Base-by-base conservation (phyloP, 108 stramenopile species). In the Discostella pseudostelligera region DNA sequence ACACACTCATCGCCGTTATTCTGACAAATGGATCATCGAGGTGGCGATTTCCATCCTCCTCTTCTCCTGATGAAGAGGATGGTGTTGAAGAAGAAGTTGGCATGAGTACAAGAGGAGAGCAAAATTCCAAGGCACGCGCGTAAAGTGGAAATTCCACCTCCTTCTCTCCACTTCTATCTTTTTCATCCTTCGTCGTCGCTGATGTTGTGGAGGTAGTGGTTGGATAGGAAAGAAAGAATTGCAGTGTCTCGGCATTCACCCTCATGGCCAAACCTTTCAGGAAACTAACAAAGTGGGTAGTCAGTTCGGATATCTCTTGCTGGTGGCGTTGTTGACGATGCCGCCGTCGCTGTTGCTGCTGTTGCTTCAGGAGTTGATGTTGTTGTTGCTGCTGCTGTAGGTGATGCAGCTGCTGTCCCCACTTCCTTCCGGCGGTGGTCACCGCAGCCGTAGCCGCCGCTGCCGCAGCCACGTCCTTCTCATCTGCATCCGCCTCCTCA, bases 1-100 rank as follows among this genome's bases (percentile, higher is more conserved):
- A 94, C 14, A 94, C 81, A 65, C 89, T 94, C 88, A 94, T 88
- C 43, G 90, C 93, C 8, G 93, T 94, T 12, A 87, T 81, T 14
- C 90, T 72, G 19, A 94, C 84, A 58, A 94, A 94, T 10, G 87
- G 86, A 70, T 94, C 93, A 42, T 89, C 32, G 3, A 10, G 37
- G 19, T 56, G 50, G 50, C 10, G 14, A 0, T 11, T 26, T 51
- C 26, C 14, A 83, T 48, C 89, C 87, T 32, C 32, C 32, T 32
- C 32, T 32, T 5, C 32, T 32, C 32, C 32, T 32, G 32, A 32
- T 3, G 32, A 32, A 4, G 32, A 5, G 4, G 32, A 32, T 32
- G 32, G 5, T 32, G 5, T 4, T 4, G 32, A 32, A 4, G 32
- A 32, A 3, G 32, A 4, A 32, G 32, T 32, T 32, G 32, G 32